Evolutionary conservation across 805 yeast genomes (phyloP).

Genomic region (Cyberlindnera euphorbiiphila): DNA sequence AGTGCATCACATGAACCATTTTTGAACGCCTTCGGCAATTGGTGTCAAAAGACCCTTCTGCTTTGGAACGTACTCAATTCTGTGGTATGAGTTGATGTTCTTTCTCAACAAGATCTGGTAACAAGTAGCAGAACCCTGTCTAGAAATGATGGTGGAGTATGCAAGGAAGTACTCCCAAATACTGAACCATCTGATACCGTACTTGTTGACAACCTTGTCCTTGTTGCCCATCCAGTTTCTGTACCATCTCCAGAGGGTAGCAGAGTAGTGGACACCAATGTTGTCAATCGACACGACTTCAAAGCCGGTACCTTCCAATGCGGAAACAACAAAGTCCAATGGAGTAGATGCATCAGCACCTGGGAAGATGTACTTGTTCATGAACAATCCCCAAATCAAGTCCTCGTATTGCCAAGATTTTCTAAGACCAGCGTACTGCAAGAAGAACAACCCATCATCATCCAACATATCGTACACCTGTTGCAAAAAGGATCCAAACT

Average conservation of each 20-base stretch:
- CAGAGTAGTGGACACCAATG: constrained; percentile 90
- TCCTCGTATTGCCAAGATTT: constrained; percentile 95
- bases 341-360: constrained; percentile 98
- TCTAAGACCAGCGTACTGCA: constrained; percentile 89
- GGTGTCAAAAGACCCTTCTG: constrained; percentile 73
- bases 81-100: constrained; percentile 79
- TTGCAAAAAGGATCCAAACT: constrained; percentile 66
- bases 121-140: constrained; percentile 93
- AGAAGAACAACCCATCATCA: constrained; percentile 83
- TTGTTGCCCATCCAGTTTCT: constrained; percentile 87
- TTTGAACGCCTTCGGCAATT: constrained; percentile 42
- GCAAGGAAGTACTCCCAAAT: constrained; percentile 92
- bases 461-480: constrained; percentile 86
- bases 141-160: constrained; percentile 74
- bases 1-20: constrained; percentile 58
- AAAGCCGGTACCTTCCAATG: constrained; percentile 79
- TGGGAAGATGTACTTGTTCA: constrained; percentile 95
- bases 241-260: constrained; percentile 92
- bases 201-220: constrained; percentile 70
- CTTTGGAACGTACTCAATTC: constrained; percentile 73
- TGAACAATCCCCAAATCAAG: constrained; percentile 88
- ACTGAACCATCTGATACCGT: constrained; percentile 87
- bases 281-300: constrained; percentile 81
- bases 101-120: constrained; percentile 88
- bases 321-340: constrained; percentile 71